Evolutionary conservation across 148 eudicot genomes (phyloP).

Genomic region (Spergularia bocconei): DNA sequence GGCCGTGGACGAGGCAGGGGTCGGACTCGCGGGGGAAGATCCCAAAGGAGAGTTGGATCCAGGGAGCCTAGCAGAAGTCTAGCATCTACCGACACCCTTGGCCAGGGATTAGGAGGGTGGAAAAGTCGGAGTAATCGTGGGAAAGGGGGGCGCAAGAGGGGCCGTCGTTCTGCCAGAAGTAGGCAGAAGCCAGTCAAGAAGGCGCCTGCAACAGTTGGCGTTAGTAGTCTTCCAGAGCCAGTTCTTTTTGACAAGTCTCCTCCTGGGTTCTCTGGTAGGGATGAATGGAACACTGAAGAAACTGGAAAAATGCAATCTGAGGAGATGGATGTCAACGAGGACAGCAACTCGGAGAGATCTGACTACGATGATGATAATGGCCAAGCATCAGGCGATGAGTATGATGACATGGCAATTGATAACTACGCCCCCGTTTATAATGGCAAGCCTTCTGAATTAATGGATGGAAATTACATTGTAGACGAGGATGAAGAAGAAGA

Average conservation of each 20-base stretch:
- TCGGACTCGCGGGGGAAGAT: conserved; percentile 59
- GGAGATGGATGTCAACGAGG: conserved; percentile 35
- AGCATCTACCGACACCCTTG: conserved; percentile 33
- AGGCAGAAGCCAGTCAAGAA: conserved; percentile 46
- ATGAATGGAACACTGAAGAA: conserved; percentile 40
- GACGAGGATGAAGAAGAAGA: conserved; percentile 30
- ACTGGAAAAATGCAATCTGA: conserved; percentile 29
- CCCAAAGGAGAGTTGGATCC: conserved; percentile 48
- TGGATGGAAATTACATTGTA: conserved; percentile 28
- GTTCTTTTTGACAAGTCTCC: conserved; percentile 33
- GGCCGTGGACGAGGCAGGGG: conserved; percentile 52
- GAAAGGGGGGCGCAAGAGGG: conserved; percentile 51
- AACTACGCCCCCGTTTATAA: conserved; percentile 31
- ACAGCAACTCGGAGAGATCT: conserved; percentile 42
- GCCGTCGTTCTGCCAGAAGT: conserved; percentile 55
- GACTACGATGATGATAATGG: conserved; percentile 48
- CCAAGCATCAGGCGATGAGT: conserved; percentile 35
- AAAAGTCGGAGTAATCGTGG: conserved; percentile 54
- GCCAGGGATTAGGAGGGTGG: conserved; percentile 49
- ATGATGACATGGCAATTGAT: conserved; percentile 42
- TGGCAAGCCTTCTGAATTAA: conserved; percentile 32
- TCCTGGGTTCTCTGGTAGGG: conserved; percentile 36
- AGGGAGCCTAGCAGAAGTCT: conserved; percentile 31
- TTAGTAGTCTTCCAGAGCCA: conserved; percentile 24
- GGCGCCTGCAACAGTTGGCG: conserved; percentile 17